phyloP scores from a whole-genome alignment of 23 red algal genomes.

The Gracilariopsis chorda region DNA sequence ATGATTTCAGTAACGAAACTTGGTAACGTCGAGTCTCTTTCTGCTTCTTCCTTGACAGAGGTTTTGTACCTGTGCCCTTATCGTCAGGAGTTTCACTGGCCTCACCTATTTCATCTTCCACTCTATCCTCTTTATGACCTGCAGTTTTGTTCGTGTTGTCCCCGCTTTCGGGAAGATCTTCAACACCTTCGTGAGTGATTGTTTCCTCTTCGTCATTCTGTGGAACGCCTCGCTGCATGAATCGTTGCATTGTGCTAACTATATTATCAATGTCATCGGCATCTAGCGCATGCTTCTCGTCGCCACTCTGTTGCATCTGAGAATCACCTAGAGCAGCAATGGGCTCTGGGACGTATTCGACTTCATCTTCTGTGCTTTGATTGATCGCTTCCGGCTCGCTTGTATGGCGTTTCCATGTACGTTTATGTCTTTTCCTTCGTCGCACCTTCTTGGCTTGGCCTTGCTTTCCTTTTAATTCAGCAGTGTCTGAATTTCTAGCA shows the following conservation, averaged over 20 bases:
- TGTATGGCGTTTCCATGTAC: background rate
- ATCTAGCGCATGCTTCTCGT: background rate
- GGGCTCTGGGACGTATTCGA: background rate
- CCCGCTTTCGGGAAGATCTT: background rate
- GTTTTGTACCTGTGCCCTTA: background rate
- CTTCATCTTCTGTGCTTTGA: background rate
- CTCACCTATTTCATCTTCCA: background rate
- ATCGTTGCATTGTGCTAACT: background rate
- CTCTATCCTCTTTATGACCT: background rate
- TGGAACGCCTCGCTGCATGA: background rate
- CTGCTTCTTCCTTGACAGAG: constrained; percentile 20
- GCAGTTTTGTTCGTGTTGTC: background rate
- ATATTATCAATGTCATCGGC: background rate
- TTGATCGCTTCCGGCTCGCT: background rate
- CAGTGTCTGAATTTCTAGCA: background rate
- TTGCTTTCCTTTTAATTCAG: background rate
- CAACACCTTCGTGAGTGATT: background rate
- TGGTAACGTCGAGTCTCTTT: constrained; percentile 45
- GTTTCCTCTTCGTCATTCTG: background rate
- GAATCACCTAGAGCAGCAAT: background rate
- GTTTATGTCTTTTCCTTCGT: background rate
- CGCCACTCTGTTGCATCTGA: background rate
- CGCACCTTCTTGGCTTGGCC: background rate
- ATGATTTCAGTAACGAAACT: constrained; percentile 59
- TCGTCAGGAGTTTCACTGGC: background rate